Conservation (phyloP, 768 basidiomycete species). For the Kwoniella bestiolae region DNA sequence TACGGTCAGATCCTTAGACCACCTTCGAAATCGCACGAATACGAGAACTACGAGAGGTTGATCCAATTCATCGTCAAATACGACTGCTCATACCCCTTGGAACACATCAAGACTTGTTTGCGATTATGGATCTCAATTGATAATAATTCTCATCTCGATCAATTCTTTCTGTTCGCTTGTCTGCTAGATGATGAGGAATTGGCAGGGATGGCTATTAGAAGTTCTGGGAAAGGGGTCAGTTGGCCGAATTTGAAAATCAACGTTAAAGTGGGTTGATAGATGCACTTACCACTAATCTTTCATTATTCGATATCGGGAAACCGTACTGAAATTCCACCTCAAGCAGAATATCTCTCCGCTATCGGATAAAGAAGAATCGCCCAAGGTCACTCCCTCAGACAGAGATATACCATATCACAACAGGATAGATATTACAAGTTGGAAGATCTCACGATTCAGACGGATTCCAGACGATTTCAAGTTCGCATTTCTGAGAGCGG, state of each 20-base stretch:
- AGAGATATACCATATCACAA: neutral
- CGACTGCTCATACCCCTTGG: neutral
- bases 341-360: no score
- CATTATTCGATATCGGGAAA: no score
- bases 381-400: no score
- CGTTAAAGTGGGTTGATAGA: no score
- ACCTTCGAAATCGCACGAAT: neutral
- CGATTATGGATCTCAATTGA: neutral
- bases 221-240: no score
- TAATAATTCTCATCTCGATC: neutral
- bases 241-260: no score
- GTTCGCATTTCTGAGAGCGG: neutral
- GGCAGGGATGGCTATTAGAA: neutral
- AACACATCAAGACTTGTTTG: neutral
- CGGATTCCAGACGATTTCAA: neutral
- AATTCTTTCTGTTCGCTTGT: neutral
- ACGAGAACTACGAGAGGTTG: neutral
- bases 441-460: neutral
- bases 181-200: neutral
- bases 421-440: neutral
- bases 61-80: neutral
- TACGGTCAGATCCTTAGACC: neutral
- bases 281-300: no score
- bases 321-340: no score
- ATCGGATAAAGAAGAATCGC: no score